Conservation (phyloP, 345 rosid genomes). For the thale cress (Arabidopsis thaliana) region TAIR10.1 NC_003070.9:19300001-19300500, state of each 20-base stretch:
- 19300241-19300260: not conserved
- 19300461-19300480: not conserved
- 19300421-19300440: not conserved
- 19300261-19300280: not conserved
- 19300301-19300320: not conserved
- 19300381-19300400: not conserved
- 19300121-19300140: conserved; percentile 48
- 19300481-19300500: not conserved
- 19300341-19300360: not conserved
- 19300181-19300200: not conserved
- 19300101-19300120: conserved; percentile 50
- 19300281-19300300: not conserved
- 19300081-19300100: conserved; percentile 24
- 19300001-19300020: conserved; percentile 31
- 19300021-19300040: conserved; percentile 25
- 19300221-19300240: not conserved
- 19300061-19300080: not conserved
- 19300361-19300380: not conserved
- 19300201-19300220: not conserved
- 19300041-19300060: conserved; percentile 41
- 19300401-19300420: not conserved
- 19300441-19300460: not conserved
- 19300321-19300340: not conserved
- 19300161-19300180: conserved; percentile 38
- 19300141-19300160: conserved; percentile 41